Conservation (phyloP, 192 early-diverging fungal species). For the Coemansia sp. region DNA sequence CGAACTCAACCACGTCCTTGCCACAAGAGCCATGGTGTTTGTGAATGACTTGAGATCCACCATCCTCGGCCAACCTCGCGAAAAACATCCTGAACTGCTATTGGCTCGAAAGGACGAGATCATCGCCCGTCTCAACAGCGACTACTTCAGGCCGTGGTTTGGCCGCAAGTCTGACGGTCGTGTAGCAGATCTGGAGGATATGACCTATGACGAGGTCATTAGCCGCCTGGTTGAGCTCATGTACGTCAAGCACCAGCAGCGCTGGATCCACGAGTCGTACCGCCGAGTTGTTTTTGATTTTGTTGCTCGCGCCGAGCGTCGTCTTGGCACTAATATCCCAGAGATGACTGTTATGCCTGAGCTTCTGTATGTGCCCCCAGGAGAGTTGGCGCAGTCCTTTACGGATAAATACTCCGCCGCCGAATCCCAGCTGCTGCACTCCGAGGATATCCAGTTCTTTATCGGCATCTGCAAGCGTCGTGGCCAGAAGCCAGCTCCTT, state of each 20-base stretch:
- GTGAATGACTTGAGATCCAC: conserved; percentile 82
- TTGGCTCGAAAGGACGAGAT: conserved; percentile 76
- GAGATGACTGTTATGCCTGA: background rate
- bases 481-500: conserved; percentile 85
- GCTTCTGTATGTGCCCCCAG: background rate
- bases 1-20: conserved; percentile 92
- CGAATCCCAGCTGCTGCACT: conserved; percentile 34
- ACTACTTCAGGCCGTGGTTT: conserved; percentile 89
- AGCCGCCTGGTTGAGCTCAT: conserved; percentile 83
- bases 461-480: conserved; percentile 47
- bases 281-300: conserved; percentile 79
- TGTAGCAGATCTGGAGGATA: conserved; percentile 81
- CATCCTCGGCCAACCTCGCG: conserved; percentile 81
- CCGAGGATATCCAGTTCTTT: conserved; percentile 50
- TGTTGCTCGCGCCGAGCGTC: conserved; percentile 81
- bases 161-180: conserved; percentile 79
- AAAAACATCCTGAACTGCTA: conserved; percentile 74
- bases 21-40: conserved; percentile 77
- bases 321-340: conserved; percentile 25
- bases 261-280: conserved; percentile 82
- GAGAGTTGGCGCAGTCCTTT: conserved; percentile 33
- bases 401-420: conserved; percentile 12
- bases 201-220: conserved; percentile 92
- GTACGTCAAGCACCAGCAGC: conserved; percentile 73
- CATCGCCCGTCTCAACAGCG: conserved; percentile 81